phyloP scores from a whole-genome alignment of 2,329 filamentous ascomycete genomes.

The Talaromyces rugulosus region DNA sequence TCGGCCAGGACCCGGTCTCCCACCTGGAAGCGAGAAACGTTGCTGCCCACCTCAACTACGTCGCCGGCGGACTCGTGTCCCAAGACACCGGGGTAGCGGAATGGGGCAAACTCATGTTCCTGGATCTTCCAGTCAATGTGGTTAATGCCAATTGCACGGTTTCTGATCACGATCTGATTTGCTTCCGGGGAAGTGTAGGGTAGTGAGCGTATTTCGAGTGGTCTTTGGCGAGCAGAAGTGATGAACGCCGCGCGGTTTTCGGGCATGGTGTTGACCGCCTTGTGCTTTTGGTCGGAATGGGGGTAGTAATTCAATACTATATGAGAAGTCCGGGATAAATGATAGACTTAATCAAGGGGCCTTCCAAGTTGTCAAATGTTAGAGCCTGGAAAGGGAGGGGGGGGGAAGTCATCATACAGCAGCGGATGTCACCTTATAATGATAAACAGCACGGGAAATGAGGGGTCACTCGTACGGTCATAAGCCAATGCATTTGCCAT shows the following conservation, averaged over 20 bases:
- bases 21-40: constrained; percentile 20
- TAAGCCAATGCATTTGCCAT: not conserved
- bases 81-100: constrained; percentile 22
- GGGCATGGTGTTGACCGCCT: not conserved
- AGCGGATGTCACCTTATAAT: not conserved
- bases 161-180: constrained; percentile 18
- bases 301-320: not conserved
- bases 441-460: not conserved
- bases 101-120: constrained; percentile 19
- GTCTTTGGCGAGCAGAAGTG: constrained; percentile 7
- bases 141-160: constrained; percentile 20
- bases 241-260: constrained; percentile 17
- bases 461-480: not conserved
- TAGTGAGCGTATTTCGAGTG: constrained; percentile 14
- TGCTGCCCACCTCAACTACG: constrained; percentile 23
- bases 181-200: constrained; percentile 13
- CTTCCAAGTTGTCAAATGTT: not conserved
- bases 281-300: not conserved
- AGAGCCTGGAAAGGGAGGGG: not conserved
- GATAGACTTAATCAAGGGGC: not conserved
- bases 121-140: constrained; percentile 32
- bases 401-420: not conserved
- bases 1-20: constrained; percentile 26
- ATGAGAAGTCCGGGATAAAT: not conserved
- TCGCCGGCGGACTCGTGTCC: constrained; percentile 25